Evolutionary conservation across 2,329 filamentous ascomycete genomes (phyloP).

Genomic region (Acrodontium crateriforme): DNA sequence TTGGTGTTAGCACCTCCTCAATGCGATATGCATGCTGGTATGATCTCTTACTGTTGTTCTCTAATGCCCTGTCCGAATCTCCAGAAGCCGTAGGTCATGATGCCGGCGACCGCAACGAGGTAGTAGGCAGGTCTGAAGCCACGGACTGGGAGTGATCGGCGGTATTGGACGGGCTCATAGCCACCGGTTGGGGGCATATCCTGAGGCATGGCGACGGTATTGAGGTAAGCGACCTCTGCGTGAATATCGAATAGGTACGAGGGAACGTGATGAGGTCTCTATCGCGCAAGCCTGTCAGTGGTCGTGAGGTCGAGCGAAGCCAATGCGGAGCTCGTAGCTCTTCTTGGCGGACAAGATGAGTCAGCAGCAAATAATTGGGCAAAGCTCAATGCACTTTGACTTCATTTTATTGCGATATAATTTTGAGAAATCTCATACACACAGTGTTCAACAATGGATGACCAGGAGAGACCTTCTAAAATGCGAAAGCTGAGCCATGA

Average conservation of each 20-base stretch:
- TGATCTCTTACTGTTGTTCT: slow-evolving; percentile 65
- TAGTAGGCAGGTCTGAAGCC: slow-evolving; percentile 77
- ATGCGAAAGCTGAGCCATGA: slow-evolving; percentile 36
- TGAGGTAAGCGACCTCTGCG: too few species aligned
- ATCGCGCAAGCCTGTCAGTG: too few species aligned
- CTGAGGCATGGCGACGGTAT: slow-evolving; percentile 60
- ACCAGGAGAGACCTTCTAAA: slow-evolving; percentile 42
- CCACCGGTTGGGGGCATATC: slow-evolving; percentile 93
- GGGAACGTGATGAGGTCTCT: too few species aligned
- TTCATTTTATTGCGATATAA: too few species aligned
- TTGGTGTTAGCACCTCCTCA: slow-evolving; percentile 6
- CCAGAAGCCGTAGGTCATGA: slow-evolving; percentile 89
- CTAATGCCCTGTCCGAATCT: slow-evolving; percentile 67
- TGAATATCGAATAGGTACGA: too few species aligned
- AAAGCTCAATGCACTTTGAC: too few species aligned
- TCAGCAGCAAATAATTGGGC: too few species aligned
- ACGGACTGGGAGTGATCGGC: slow-evolving; percentile 84
- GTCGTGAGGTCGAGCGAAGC: too few species aligned
- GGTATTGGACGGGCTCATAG: slow-evolving; percentile 95
- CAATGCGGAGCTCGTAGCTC: too few species aligned
- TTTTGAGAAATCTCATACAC: too few species aligned
- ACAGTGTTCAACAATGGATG: too few species aligned
- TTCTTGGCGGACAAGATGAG: too few species aligned
- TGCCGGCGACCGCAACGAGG: slow-evolving; percentile 57
- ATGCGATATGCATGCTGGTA: neutral